Percentiles rank a stretch among this genome's conserved stretches.
Evolutionary conservation across 2,329 filamentous ascomycete species (phyloP).

Genomic region (Alternaria dauci): DNA sequence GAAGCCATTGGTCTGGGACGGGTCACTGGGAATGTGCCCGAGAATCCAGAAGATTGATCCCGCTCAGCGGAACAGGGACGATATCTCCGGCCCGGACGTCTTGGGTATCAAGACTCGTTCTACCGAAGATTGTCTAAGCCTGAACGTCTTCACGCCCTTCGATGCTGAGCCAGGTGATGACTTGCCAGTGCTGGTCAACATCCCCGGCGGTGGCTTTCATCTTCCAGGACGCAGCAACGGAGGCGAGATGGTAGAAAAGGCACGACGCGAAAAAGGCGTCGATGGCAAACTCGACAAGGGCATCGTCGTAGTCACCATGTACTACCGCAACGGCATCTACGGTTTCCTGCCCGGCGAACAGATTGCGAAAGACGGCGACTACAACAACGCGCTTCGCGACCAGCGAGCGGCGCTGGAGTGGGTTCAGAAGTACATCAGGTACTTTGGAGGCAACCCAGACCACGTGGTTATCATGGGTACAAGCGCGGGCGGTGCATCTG

Average conservation of each 20-base stretch:
- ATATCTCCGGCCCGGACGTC: conserved; percentile 38
- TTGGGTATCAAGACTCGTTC: conserved; percentile 35
- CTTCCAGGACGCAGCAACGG: conserved; percentile 44
- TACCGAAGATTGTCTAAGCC: conserved; percentile 55
- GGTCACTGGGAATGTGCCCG: conserved; percentile 45
- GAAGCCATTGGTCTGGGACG: conserved; percentile 40
- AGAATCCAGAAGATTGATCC: conserved; percentile 46
- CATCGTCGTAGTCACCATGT: conserved; percentile 45
- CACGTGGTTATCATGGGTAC: conserved; percentile 58
- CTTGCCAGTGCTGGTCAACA: conserved; percentile 54
- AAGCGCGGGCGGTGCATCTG: conserved; percentile 44
- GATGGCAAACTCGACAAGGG: conserved; percentile 43
- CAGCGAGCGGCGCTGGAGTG: conserved; percentile 53
- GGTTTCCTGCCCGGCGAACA: conserved; percentile 56
- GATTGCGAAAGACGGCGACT: conserved; percentile 48
- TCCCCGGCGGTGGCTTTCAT: conserved; percentile 58
- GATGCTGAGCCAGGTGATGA: conserved; percentile 46
- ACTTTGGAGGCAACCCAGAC: conserved; percentile 57
- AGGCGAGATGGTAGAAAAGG: conserved; percentile 44
- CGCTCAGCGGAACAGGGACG: conserved; percentile 34
- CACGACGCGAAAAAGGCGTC: conserved; percentile 34
- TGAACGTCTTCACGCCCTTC: conserved; percentile 48
- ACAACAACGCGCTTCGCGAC: conserved; percentile 49
- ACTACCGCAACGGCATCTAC: conserved; percentile 53
- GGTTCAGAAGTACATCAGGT: conserved; percentile 54